phyloP scores from a whole-genome alignment of 1,139 yeast genomes.

The Candida dubliniensis region DNA sequence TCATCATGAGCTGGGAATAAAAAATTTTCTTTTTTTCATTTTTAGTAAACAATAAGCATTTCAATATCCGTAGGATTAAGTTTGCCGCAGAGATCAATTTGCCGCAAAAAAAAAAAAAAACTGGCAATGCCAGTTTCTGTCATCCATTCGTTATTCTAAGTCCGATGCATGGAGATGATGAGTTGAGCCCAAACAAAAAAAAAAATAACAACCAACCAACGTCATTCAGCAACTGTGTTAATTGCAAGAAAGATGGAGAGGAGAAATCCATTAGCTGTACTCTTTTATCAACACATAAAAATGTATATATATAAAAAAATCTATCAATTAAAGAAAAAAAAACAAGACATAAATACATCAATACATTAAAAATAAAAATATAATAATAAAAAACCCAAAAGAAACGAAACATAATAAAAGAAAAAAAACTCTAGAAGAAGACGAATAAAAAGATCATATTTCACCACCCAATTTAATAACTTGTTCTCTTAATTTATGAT shows the following conservation, averaged over 20 bases:
- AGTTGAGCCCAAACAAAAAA: too few species aligned
- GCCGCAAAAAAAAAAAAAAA: conserved; percentile 4
- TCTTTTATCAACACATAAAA: neutral
- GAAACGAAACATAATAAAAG: neutral
- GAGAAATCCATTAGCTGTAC: neutral
- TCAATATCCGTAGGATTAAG: neutral
- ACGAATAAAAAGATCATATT: neutral
- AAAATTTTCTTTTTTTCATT: neutral
- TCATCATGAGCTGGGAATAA: neutral
- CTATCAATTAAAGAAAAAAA: too few species aligned
- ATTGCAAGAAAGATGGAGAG: too few species aligned
- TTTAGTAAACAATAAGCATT: neutral
- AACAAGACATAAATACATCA: neutral
- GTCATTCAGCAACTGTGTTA: too few species aligned
- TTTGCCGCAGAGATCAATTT: conserved; percentile 1
- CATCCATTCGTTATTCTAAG: too few species aligned
- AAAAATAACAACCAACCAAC: too few species aligned
- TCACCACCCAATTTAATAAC: conserved; percentile 12
- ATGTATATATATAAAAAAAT: neutral
- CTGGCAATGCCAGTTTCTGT: neutral
- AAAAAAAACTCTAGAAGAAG: neutral
- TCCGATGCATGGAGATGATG: too few species aligned
- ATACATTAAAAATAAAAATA: neutral
- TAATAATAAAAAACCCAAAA: neutral
- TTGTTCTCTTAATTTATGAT: conserved; percentile 13